phyloP scores from a whole-genome alignment of 2,329 filamentous ascomycete genomes.

The Verticillium zaregamsianum region DNA sequence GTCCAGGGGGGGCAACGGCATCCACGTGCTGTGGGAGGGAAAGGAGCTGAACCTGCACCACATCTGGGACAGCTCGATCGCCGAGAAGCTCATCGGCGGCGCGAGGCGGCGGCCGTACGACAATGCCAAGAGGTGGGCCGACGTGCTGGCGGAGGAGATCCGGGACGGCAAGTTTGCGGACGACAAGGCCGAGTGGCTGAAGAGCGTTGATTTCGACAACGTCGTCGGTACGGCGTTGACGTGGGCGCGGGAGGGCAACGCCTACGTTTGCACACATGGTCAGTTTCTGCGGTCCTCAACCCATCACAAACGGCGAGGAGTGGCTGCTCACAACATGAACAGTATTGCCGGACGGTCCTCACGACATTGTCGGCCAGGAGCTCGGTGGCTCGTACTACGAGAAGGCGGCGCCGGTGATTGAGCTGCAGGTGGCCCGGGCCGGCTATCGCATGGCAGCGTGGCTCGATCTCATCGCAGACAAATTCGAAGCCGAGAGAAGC shows the following conservation, averaged over 20 bases:
- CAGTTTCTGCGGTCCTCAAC: constrained; percentile 18
- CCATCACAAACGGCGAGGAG: too few relatives aligned
- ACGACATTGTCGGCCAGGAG: constrained; percentile 55
- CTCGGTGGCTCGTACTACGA: constrained; percentile 61
- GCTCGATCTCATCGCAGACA: constrained; percentile 57
- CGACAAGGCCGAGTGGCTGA: constrained; percentile 49
- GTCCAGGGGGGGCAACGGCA: constrained; percentile 62
- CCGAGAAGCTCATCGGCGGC: constrained; percentile 60
- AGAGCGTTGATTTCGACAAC: constrained; percentile 51
- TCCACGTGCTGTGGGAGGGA: constrained; percentile 58
- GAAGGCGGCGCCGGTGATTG: constrained; percentile 58
- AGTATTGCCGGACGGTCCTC: constrained; percentile 60
- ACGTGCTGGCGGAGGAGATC: constrained; percentile 51
- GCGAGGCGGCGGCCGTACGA: constrained; percentile 42
- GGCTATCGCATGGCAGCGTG: constrained; percentile 66
- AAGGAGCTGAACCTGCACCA: constrained; percentile 62
- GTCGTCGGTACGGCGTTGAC: constrained; percentile 50
- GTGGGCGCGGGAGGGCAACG: constrained; percentile 63
- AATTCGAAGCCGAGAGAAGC: constrained; percentile 14
- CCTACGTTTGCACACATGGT: constrained; percentile 59
- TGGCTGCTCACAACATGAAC: not conserved
- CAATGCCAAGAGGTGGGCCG: constrained; percentile 52
- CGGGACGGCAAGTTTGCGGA: constrained; percentile 48
- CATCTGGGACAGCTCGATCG: constrained; percentile 69
- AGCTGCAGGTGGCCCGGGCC: constrained; percentile 63